Percentiles rank a stretch among this genome's conserved stretches.
Evolutionary conservation across 176 grass and related monocot species (phyloP).

Genomic region (Cymbopogon citratus): DNA sequence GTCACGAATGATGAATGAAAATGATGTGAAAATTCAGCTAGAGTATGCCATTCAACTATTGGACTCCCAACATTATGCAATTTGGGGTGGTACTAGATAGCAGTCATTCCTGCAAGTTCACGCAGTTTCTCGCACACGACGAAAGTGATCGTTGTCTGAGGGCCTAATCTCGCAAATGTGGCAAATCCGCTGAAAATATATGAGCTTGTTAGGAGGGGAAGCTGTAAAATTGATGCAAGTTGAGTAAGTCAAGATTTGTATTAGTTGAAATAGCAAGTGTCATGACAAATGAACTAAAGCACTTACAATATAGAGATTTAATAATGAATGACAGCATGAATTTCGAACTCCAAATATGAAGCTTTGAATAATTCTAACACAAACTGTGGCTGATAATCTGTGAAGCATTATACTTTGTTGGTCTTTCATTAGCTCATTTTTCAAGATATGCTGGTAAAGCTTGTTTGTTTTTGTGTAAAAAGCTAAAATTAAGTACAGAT

Average conservation of each 20-base stretch:
- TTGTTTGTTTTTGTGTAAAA: not conserved
- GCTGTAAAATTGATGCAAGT: not conserved
- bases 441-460: not conserved
- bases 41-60: not conserved
- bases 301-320: not conserved
- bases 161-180: conserved; percentile 84
- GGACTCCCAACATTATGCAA: not conserved
- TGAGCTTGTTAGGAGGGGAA: not conserved
- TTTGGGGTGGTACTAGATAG: conserved; percentile 40
- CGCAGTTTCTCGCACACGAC: conserved; percentile 81
- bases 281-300: not conserved
- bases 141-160: conserved; percentile 84
- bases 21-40: not conserved
- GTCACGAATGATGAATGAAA: conserved; percentile 14
- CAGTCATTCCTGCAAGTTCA: conserved; percentile 57
- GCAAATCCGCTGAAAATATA: conserved; percentile 64
- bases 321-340: not conserved
- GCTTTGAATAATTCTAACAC: not conserved
- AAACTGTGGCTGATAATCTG: not conserved
- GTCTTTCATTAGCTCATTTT: not conserved
- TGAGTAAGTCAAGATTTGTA: not conserved
- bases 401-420: not conserved
- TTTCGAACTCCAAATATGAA: not conserved
- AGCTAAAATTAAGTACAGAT: not conserved
- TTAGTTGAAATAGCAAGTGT: not conserved